Conservation (phyloP, 129 eudicot species). For the Flaveria brownii region DNA sequence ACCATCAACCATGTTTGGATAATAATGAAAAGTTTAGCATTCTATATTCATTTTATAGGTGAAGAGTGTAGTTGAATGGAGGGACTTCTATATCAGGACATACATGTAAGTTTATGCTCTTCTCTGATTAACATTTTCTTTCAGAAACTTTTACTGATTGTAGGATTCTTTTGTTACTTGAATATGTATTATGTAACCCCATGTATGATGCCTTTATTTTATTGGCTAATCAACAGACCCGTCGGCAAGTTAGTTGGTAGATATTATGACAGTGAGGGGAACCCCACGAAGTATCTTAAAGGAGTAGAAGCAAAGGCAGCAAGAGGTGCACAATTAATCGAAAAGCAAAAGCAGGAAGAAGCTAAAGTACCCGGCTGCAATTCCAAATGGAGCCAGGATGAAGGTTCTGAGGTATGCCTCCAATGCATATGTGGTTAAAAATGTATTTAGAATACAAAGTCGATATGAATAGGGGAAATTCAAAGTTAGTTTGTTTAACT, state of each 20-base stretch:
- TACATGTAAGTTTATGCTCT: constrained; percentile 51
- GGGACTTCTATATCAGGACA: constrained; percentile 76
- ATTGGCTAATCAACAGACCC: constrained; percentile 39
- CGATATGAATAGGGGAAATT: neutral
- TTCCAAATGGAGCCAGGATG: constrained; percentile 95
- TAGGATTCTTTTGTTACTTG: neutral
- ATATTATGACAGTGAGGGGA: constrained; percentile 70
- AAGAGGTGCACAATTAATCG: constrained; percentile 85
- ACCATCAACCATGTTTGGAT: constrained; percentile 8
- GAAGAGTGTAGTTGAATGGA: constrained; percentile 91
- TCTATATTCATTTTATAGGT: constrained; percentile 50
- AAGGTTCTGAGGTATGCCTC: constrained; percentile 85
- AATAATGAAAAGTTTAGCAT: neutral
- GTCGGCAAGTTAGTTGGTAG: constrained; percentile 82
- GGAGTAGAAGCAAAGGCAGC: constrained; percentile 98
- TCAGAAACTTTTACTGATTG: neutral
- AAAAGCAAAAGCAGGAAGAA: constrained; percentile 89
- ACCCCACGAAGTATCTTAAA: constrained; percentile 79
- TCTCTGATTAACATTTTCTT: neutral
- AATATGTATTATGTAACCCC: neutral
- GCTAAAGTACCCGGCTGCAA: constrained; percentile 79
- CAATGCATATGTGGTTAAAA: neutral
- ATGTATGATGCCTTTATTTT: neutral
- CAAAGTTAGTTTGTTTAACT: neutral
- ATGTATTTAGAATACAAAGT: neutral